Base-by-base conservation (phyloP, 2,329 filamentous ascomycete genomes). In the Aspergillus sp. region DNA sequence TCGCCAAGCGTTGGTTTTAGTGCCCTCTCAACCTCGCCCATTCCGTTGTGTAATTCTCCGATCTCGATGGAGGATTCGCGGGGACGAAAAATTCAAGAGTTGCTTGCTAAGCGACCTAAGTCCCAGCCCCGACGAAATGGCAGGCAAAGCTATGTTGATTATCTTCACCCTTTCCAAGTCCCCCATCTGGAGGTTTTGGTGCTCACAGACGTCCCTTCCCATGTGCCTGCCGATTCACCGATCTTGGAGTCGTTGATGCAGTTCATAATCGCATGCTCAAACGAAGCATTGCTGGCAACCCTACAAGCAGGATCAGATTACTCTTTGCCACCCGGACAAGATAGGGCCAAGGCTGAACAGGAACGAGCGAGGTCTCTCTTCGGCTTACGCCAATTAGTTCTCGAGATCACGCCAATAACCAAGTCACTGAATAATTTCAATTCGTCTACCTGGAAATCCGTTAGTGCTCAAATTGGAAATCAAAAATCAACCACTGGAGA, bases 401-500 rank as follows among this genome's bases (percentile, higher is more conserved):
- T 87, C 0, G 85, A 87, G 63, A 76, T 84, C 51, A 76, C 74
- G 9, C 73, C 76, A 1, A 69, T 68, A 0, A 56, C 67, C 24
- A 68, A 64, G 4, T 43, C 18, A 12, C 59, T 41, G 4, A 42
- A 47, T 1, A 56, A 58, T 2, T 55, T 63, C 12, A 59, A 58
- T 11, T 50, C 67, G 15, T 67, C 64, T 3, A 56, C 68, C 5
- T 79, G 77, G 77, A 73, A 71, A 60, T 68, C 74, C 8, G 66
- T 78, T 3, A 78, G 74, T 17, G 77, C 78, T 30, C 80, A 78
- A 69, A 75, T 77, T 39, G 76, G 75, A 44, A 72, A 73, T 8
- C 79, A 76, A 6, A 81, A 79, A 59, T 85, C 83, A 6, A 81
- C 81, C 30, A 86, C 83, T 0, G 83, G 84, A 47, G 84, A 87